Base-by-base conservation (phyloP, 495 filamentous ascomycete genomes). In the Aspergillus bridgeri region DNA sequence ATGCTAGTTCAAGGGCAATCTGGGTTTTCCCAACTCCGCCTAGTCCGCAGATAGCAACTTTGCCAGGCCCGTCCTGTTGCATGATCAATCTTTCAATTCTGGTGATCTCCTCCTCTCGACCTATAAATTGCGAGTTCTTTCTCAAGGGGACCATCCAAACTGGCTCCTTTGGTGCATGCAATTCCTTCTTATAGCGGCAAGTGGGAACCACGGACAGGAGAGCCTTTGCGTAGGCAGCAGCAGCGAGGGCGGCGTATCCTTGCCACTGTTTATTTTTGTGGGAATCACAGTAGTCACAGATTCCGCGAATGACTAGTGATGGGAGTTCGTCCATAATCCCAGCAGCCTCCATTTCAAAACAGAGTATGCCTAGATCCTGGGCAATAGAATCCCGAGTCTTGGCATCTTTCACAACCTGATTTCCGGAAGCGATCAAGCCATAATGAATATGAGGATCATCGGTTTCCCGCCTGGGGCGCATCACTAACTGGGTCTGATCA, bases 11-110 rank as follows among this genome's bases (percentile, higher is more conserved):
- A 18, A 85, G 60, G 1, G 72, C 79, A 17, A 84, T 56, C 61
- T 81, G 79, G 3, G 79, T 79, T 60, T 82, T 83, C 3, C 77
- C 78, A 15, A 79, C 67, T n/a, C 77, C 78, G 7, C 77, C 78
- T 8, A 79, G 67, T 0, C 80, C 79, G 4, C 60, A 54, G 22
- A 83, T 60, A 8, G 76, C 60, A 17, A 69, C 45, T 44, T 61
- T 67, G 53, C 25, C 9, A 7, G 25, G 24, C 23, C 47, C 25
- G 21, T 50, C 20, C 6, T 6, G 42, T 42, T 8, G 46, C 7
- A 27, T 11, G 0, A 59, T 23, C 22, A 59, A 24, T 23, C 18
- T n/a, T 29, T 58, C 55, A 11, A 58, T 5, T 24, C 43, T 44
- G 15, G 6, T 1, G 23, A 59, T 48, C 38, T 54, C 57, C 2